Evolutionary conservation across 129 eudicot genomes (phyloP).

Genomic region (Silybum marianum): DNA sequence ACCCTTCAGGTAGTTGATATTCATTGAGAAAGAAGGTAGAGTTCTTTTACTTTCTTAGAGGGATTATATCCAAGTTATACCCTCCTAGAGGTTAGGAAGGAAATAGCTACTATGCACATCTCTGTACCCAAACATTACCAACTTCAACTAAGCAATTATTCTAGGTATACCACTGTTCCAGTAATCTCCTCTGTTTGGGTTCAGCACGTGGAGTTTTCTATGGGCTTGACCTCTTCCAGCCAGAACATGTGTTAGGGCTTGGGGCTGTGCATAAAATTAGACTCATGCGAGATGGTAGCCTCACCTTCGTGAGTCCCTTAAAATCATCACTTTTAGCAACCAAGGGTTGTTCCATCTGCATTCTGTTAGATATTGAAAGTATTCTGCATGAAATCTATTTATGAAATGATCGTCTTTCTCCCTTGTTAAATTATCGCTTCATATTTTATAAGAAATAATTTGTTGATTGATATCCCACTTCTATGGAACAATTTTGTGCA

Average conservation of each 20-base stretch:
- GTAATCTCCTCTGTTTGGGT: background rate
- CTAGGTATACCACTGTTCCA: background rate
- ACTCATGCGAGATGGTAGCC: background rate
- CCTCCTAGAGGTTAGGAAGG: background rate
- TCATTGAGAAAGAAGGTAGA: background rate
- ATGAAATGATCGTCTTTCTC: background rate
- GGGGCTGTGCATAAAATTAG: background rate
- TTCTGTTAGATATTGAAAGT: conserved; percentile 2
- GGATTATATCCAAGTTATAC: background rate
- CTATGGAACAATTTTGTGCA: background rate
- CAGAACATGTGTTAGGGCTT: background rate
- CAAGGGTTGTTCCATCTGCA: background rate
- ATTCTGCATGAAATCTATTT: background rate
- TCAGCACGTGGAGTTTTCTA: too few relatives aligned
- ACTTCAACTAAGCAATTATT: background rate
- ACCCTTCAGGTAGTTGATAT: conserved; percentile 9
- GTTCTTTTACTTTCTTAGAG: background rate
- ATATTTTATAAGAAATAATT: conserved; percentile 9
- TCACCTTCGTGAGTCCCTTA: background rate
- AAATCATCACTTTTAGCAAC: conserved; percentile 5
- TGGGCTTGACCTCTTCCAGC: too few relatives aligned
- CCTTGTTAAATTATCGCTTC: background rate
- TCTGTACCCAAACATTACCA: background rate
- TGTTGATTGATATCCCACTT: background rate
- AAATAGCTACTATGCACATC: background rate